phyloP scores from a whole-genome alignment of 345 rosid genomes.

The Acer negundo region DNA sequence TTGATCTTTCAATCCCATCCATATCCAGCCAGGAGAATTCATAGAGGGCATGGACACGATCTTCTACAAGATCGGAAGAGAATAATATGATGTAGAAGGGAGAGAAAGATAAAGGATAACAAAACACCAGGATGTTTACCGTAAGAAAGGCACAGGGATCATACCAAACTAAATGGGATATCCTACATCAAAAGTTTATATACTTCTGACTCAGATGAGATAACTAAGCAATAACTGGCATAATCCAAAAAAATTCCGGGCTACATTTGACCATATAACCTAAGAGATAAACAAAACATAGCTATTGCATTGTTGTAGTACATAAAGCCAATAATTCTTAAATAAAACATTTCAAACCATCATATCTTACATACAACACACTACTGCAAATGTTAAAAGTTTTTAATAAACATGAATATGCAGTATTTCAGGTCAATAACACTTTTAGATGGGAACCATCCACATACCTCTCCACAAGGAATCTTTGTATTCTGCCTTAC shows the following conservation, averaged over 20 bases:
- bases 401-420: background rate
- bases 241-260: background rate
- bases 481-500: conserved; percentile 86
- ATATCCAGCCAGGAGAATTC: background rate
- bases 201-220: background rate
- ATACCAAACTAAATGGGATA: background rate
- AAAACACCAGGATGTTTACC: background rate
- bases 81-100: background rate
- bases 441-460: background rate
- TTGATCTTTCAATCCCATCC: background rate
- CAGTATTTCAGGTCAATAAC: conserved; percentile 9
- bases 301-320: background rate
- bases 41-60: background rate
- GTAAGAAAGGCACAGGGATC: background rate
- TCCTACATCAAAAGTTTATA: background rate
- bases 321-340: background rate
- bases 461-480: conserved; percentile 80
- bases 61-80: background rate
- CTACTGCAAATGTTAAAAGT: background rate
- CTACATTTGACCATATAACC: background rate
- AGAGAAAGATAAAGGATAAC: background rate
- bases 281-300: background rate
- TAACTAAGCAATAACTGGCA: background rate
- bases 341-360: background rate
- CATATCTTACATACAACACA: background rate